Evolutionary conservation across 176 grass and related monocot genomes (phyloP), one percentile per base, ranked within the genome.

Genomic region (Lolium perenne): DNA sequence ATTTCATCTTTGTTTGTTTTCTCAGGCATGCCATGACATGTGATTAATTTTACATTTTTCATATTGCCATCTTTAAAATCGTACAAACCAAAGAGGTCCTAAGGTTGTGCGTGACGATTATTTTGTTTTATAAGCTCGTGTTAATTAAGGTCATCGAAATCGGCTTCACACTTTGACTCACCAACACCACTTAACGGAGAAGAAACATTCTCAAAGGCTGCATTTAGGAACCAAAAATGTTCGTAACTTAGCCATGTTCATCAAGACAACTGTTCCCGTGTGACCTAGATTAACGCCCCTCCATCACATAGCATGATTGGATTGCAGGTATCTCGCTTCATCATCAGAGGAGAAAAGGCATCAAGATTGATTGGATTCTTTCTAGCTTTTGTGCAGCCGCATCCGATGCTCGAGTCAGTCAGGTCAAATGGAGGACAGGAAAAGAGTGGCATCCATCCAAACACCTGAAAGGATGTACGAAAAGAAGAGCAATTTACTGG

Each of bases 401-500:
- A 91, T 88, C 89, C 77, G 29, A 91, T 91, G 89, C 85, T 69
- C 7, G 75, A 61, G 50, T 74, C 71, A 15, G 71, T 74, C 47
- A 84, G 85, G 85, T 84, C 89, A 91, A 91, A 91, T 46, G 53
- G 40, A 59, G 60, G 88, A 48, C 75, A 87, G 80, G 79, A 87
- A 91, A 71, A 72, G 40, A 60, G 77, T 53, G 79, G 78, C 86
- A 85, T 85, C 85, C 81, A 64, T 81, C 76, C 89, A 72, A 88
- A 41, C 86, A 58, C 78, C 86, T 82, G 86, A 85, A 91, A 88
- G 90, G 70, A 17, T 77, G 77, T 22, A 78, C 62, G 51, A 88
- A 88, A 91, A 91, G 82, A 91, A 57, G 90, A 78, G 90, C 71
- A 85, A 88, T 49, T 91, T 80, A 81, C 82, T 41, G 78, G 51